phyloP scores from a whole-genome alignment of 805 yeast genomes.

The Scheffersomyces spartinae region DNA sequence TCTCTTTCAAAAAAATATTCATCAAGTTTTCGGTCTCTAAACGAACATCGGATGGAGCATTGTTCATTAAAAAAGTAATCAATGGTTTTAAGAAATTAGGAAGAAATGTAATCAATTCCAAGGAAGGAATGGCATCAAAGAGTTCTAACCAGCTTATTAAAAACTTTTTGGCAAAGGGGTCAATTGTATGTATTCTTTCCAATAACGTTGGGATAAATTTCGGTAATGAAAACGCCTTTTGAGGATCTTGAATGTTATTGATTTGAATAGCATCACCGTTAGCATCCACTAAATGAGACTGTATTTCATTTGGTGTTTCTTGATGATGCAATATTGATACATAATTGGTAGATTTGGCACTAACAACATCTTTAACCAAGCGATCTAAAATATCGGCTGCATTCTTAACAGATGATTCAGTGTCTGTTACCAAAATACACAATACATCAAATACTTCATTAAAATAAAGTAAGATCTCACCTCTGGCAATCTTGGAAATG shows the following conservation, averaged over 20 bases:
- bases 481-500: conserved; percentile 93
- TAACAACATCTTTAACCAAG: conserved; percentile 84
- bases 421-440: conserved; percentile 81
- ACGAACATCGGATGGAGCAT: conserved; percentile 77
- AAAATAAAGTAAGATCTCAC: conserved; percentile 83
- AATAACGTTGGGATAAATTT: conserved; percentile 84
- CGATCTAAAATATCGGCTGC: conserved; percentile 92
- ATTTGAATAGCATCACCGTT: conserved; percentile 51
- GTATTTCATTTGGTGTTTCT: conserved; percentile 17
- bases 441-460: conserved; percentile 91
- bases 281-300: conserved; percentile 35
- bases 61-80: conserved; percentile 61
- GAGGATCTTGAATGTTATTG: conserved; percentile 46
- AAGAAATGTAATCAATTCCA: conserved; percentile 75
- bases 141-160: conserved; percentile 88
- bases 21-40: conserved; percentile 73
- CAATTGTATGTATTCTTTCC: conserved; percentile 85
- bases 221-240: conserved; percentile 68
- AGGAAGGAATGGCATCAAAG: conserved; percentile 85
- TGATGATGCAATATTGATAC: conserved; percentile 55
- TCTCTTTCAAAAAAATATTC: conserved; percentile 67
- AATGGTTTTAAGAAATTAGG: conserved; percentile 86
- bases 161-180: conserved; percentile 87
- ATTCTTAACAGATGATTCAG: conserved; percentile 83
- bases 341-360: conserved; percentile 86